phyloP scores from a whole-genome alignment of 2,329 filamentous ascomycete species.

The Epichloe gansuensis region DNA sequence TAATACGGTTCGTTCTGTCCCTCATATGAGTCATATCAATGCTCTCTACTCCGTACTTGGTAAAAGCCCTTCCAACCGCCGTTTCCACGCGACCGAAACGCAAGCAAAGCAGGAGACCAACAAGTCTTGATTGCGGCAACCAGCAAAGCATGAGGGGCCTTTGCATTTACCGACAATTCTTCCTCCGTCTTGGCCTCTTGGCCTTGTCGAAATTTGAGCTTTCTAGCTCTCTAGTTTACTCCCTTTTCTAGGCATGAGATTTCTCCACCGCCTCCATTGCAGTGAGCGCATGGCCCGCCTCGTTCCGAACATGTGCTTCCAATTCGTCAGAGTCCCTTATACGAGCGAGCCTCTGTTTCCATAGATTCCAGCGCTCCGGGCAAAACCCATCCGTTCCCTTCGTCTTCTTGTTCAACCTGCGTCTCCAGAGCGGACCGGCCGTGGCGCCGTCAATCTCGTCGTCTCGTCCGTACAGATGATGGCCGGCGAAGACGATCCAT shows the following conservation, averaged over 20 bases:
- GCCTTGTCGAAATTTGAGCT: too few species aligned
- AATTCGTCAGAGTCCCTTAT: constrained; percentile 7
- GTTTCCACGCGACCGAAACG: too few species aligned
- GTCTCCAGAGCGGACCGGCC: constrained; percentile 10
- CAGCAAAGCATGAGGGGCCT: too few species aligned
- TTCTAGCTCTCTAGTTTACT: too few species aligned
- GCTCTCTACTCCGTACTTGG: too few species aligned
- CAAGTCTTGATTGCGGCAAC: too few species aligned
- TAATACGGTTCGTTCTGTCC: too few species aligned
- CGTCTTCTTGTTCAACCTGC: constrained; percentile 7
- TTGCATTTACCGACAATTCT: too few species aligned
- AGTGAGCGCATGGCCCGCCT: neutral
- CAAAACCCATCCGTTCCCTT: constrained; percentile 9
- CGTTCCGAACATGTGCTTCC: neutral
- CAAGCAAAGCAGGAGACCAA: too few species aligned
- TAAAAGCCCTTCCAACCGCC: too few species aligned
- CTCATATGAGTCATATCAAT: too few species aligned
- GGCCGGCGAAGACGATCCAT: constrained; percentile 6
- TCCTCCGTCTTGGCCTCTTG: too few species aligned
- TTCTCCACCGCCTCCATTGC: neutral
- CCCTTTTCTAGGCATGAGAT: neutral
- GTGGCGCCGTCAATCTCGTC: constrained; percentile 8
- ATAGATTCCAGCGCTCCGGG: constrained; percentile 9
- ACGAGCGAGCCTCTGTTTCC: constrained; percentile 10
- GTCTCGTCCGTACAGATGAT: constrained; percentile 7